Base-by-base conservation (phyloP, 768 basidiomycete genomes). In the Termitomyces sp. region DNA sequence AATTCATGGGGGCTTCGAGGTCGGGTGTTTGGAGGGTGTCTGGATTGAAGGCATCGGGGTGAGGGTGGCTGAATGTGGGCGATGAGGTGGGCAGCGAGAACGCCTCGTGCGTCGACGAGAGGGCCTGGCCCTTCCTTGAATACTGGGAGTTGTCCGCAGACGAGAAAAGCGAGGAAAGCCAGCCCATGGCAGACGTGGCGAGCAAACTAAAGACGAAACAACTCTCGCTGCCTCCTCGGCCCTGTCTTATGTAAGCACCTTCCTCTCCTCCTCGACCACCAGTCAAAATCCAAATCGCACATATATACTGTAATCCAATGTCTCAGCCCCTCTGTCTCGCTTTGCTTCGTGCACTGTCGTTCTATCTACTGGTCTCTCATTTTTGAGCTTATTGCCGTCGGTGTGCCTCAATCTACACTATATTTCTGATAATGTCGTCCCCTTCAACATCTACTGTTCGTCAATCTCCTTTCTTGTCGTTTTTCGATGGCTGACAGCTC, bases 41-140 rank as follows among this genome's bases (percentile, higher is more conserved):
- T 58, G 82, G 73, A 62, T 78, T 81, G 77, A 85, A 87, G 16
- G 82, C 77, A 66, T 86, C 86, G 24, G 82, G 81, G 66, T 83
- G 84, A 9, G 45, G 45, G 33, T 80, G 57, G 48, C 74, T 62
- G 59, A 78, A 74, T 55, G 75, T 74, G 16, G 89, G 89, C 26
- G 89, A 89, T 26, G 86, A 83, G 3, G 85, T 85, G 45, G 91
- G 90, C 34, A 96, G 79, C 49, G 90, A 89, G 74, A 95, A 95
- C 61, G 94, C 93, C 70, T 95, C 93, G 68, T 89, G 84, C 6
- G 93, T 95, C 16, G 84, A 85, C 33, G 83, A 84, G 63, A 94
- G 82, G 30, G 89, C 84, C 70, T 87, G 86, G 55, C 82, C 81
- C 68, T 80, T 80, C 57, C 84, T 74, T 34, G 78, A 66, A 60